These are phyloP conservation scores for Colletotrichum liriopes DNA, from an alignment of 2,329 filamentous ascomycete species.

Conservation along the genomic window DNA sequence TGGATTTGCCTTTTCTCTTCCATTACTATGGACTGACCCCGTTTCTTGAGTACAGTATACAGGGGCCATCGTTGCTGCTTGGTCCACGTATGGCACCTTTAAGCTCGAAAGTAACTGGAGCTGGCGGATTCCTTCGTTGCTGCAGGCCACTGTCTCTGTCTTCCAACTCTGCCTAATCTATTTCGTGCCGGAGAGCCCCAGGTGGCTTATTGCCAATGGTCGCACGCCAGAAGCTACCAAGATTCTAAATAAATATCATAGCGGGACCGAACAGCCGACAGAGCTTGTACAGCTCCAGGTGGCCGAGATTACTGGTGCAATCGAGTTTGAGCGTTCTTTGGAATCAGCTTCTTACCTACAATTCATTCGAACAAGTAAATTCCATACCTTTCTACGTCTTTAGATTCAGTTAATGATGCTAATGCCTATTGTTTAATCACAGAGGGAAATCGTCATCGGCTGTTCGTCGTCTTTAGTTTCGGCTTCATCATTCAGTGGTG, in stretches of 20 bases:
- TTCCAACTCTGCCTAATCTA: constrained; percentile 65
- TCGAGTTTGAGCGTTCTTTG: constrained; percentile 17
- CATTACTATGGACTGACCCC: no score
- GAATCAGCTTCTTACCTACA: constrained; percentile 14
- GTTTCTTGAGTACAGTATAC: no score
- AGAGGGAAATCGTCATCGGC: constrained; percentile 3
- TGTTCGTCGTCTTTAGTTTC: background rate
- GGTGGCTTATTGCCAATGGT: constrained; percentile 70
- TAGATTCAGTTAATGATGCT: background rate
- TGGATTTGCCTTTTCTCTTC: no score
- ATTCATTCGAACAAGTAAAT: constrained; percentile 17
- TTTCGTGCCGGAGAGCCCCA: constrained; percentile 72
- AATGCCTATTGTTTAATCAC: background rate
- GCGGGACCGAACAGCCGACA: constrained; percentile 46
- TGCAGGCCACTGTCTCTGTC: constrained; percentile 59
- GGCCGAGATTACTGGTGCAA: constrained; percentile 20
- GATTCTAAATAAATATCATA: constrained; percentile 68
- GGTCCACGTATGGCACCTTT: constrained; percentile 62
- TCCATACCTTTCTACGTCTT: background rate
- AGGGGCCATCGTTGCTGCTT: constrained; percentile 64
- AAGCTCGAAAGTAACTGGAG: constrained; percentile 55
- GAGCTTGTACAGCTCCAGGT: constrained; percentile 18
- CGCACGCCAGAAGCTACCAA: constrained; percentile 64
- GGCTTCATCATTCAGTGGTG: constrained; percentile 55
- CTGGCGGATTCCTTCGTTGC: constrained; percentile 73